Evolutionary conservation across 2,329 filamentous ascomycete genomes (phyloP), one percentile per base, ranked within the genome.

Genomic region (Xylaria sp.): DNA sequence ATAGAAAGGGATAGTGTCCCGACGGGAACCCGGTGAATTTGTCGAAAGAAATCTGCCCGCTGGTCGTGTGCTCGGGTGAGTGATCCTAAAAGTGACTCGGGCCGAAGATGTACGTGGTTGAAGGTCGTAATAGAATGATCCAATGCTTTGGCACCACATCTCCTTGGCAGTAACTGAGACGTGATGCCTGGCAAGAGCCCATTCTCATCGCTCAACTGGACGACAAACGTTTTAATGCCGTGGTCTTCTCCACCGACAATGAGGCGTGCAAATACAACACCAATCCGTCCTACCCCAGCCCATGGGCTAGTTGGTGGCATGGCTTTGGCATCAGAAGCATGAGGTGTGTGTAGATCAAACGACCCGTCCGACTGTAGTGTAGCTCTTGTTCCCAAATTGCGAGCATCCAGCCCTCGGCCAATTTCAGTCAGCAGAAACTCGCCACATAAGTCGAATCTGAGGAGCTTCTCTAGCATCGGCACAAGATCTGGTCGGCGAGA

Each of bases 341-440:
- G 71, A 2, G 80, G 80, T 0, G 77, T 79, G 55, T 73, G 70
- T 30, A 73, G 50, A 8, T 69, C 63, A 55, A 72, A 72, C 1
- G 69, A 71, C 0, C 79, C 80, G 62, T 81, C 75, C 2, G 74
- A 58, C 2, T 77, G 69, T 4, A 78, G 63, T 1, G 77, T 81
- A 5, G 79, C 80, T 0, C 75, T 80, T 1, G 80, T 82, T 64
- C 82, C 77, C 4, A 82, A 57, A 36, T 81, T 81, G 1, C 73
- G 71, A 1, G 80, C 79, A 67, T 82, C 80, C 3, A 82, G 72
- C 1, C 81, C 80, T 63, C 81, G 80, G 1, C 79, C 79, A 4
- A 81, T 64, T 62, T 83, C 80, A 0, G 80, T 82, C 1, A 82
- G 73, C 73, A 82, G 74, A 61, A 80, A 83, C 55, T 80, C 74